Evolutionary conservation across 306 rosid species (phyloP).

Genomic region (Gastrolobium bilobum): DNA sequence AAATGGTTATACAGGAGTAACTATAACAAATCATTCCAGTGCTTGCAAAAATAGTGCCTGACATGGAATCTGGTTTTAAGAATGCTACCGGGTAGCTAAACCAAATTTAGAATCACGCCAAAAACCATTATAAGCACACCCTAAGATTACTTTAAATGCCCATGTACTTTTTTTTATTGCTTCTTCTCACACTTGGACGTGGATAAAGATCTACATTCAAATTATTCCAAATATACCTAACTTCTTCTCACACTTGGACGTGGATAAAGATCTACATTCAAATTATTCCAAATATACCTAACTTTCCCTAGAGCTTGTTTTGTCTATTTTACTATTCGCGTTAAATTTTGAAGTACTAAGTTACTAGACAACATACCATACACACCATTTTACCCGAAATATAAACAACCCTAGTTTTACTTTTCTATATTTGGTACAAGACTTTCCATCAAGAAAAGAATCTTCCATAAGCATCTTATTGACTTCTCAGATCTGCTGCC

Average conservation of each 20-base stretch:
- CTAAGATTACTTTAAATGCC: not conserved
- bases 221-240: not conserved
- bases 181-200: not conserved
- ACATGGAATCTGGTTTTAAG: not conserved
- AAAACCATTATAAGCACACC: not conserved
- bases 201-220: not conserved
- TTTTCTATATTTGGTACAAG: not conserved
- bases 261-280: not conserved
- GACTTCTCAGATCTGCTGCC: not conserved
- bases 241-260: not conserved
- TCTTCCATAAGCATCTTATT: not conserved
- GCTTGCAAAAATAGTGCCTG: not conserved
- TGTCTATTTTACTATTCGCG: not conserved
- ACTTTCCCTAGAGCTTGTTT: not conserved
- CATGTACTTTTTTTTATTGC: not conserved
- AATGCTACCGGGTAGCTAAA: not conserved
- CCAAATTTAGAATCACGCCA: not conserved
- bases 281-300: not conserved
- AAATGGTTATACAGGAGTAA: not conserved
- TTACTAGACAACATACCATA: not conserved
- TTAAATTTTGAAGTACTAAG: not conserved
- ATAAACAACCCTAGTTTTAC: not conserved
- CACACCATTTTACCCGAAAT: not conserved
- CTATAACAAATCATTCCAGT: not conserved
- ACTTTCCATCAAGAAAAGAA: constrained; percentile 1